Evolutionary conservation across 495 filamentous ascomycete species (phyloP).

Genomic region (Echria macrotheca): DNA sequence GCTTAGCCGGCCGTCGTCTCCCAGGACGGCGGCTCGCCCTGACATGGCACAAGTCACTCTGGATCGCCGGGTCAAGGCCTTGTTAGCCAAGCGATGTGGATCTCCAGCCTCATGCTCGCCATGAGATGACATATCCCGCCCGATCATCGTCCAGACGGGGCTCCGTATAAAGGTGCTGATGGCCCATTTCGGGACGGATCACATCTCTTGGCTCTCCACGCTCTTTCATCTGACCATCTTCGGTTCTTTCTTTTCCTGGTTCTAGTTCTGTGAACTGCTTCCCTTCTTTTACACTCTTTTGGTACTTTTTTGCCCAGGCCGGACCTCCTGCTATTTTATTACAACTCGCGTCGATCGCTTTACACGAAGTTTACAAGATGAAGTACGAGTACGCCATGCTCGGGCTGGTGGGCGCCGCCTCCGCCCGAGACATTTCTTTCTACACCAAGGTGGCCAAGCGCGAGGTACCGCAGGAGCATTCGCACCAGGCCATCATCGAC

Average conservation of each 20-base stretch:
- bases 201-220: too few species aligned
- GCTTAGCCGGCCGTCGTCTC: conserved; percentile 17
- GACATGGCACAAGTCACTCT: conserved; percentile 6
- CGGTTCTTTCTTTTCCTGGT: conserved; percentile 31
- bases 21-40: conserved; percentile 20
- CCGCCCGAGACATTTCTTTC: conserved; percentile 25
- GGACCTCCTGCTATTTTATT: conserved; percentile 28
- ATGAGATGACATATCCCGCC: conserved; percentile 21
- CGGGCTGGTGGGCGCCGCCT: conserved; percentile 29
- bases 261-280: conserved; percentile 45
- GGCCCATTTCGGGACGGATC: too few species aligned
- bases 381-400: conserved; percentile 37
- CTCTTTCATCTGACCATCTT: conserved; percentile 25
- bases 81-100: conserved; percentile 16
- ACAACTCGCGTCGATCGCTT: conserved; percentile 21
- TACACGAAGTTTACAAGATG: conserved; percentile 34
- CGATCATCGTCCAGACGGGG: conserved; percentile 10
- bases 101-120: conserved; percentile 17
- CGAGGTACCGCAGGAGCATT: conserved; percentile 60
- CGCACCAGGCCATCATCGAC: conserved; percentile 52
- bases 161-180: conserved; percentile 23
- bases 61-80: conserved; percentile 17
- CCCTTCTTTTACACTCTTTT: conserved; percentile 34
- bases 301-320: conserved; percentile 26
- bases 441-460: conserved; percentile 39